These are phyloP conservation scores for Chlamydomonas sphaeroides DNA, from an alignment of 139 green algal species.

Conservation along the genomic window DNA sequence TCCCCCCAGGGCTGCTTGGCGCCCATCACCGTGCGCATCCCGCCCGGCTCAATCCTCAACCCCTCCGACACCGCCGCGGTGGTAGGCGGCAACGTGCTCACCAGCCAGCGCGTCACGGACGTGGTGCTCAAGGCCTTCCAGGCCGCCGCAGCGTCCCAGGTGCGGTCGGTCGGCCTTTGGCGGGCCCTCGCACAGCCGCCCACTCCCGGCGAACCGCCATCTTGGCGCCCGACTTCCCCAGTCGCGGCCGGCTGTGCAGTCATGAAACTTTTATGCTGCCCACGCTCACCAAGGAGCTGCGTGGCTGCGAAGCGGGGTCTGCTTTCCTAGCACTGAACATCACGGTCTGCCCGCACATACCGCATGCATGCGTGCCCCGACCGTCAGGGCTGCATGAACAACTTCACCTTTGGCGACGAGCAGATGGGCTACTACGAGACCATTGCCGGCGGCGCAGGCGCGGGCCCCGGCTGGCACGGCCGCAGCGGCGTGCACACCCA, in stretches of 20 bases:
- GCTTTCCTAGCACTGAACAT: no score
- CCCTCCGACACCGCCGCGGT: constrained; percentile 76
- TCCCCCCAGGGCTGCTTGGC: constrained; percentile 74
- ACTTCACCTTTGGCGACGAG: constrained; percentile 96
- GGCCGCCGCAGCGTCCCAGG: constrained; percentile 86
- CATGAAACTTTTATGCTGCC: no score
- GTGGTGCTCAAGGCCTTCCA: constrained; percentile 94
- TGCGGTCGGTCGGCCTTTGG: no score
- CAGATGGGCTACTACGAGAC: constrained; percentile 98
- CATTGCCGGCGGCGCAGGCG: constrained; percentile 92
- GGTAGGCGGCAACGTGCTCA: constrained; percentile 98
- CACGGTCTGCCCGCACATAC: no score
- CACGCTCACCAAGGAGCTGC: no score
- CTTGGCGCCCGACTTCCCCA: no score
- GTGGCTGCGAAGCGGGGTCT: no score
- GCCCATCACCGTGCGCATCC: constrained; percentile 80
- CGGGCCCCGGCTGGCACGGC: constrained; percentile 90
- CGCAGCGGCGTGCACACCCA: constrained; percentile 94
- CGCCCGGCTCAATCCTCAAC: constrained; percentile 68
- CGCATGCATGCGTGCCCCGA: no score
- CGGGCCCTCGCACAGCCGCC: no score
- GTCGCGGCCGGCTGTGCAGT: no score
- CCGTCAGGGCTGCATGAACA: constrained; percentile 97
- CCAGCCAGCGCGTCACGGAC: constrained; percentile 96
- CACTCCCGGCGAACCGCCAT: no score